phyloP scores from a whole-genome alignment of 495 filamentous ascomycete genomes.

The Penicilliopsis zonata region DNA sequence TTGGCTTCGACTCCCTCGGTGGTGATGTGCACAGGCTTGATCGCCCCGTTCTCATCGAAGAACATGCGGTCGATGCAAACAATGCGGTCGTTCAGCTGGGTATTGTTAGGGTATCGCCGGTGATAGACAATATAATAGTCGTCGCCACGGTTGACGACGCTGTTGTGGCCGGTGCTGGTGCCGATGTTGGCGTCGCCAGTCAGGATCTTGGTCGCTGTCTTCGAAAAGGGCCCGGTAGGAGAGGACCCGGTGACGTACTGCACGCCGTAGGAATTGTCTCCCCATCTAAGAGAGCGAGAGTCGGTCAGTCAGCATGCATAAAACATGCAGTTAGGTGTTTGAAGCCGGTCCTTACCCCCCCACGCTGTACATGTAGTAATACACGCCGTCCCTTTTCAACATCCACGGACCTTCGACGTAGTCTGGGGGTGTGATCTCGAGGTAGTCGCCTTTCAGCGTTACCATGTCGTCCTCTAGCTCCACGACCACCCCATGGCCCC shows the following conservation, averaged over 20 bases:
- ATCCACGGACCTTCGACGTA: constrained; percentile 35
- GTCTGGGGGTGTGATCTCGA: constrained; percentile 29
- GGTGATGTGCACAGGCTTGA: constrained; percentile 28
- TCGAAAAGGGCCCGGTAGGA: constrained; percentile 29
- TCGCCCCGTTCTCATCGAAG: constrained; percentile 30
- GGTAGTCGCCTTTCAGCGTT: constrained; percentile 14
- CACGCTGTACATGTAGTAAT: constrained; percentile 37
- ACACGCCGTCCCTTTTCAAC: constrained; percentile 27
- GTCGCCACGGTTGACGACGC: constrained; percentile 29
- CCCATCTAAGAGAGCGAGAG: constrained; percentile 28
- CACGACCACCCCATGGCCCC: constrained; percentile 29
- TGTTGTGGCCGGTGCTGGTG: constrained; percentile 29
- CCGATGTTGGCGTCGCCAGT: constrained; percentile 25
- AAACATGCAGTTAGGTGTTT: no score
- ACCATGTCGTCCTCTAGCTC: constrained; percentile 35
- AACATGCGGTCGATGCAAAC: constrained; percentile 34
- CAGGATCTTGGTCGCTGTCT: constrained; percentile 22
- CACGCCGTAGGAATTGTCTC: constrained; percentile 32
- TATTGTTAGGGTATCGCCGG: constrained; percentile 27
- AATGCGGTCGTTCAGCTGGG: constrained; percentile 30
- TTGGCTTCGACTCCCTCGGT: constrained; percentile 15
- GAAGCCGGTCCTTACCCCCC: constrained; percentile 24
- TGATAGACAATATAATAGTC: constrained; percentile 40
- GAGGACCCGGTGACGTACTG: constrained; percentile 31
- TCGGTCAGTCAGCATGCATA: no score